Base-by-base conservation (phyloP, 2,329 filamentous ascomycete species). In the Botrytis sinoallii region DNA sequence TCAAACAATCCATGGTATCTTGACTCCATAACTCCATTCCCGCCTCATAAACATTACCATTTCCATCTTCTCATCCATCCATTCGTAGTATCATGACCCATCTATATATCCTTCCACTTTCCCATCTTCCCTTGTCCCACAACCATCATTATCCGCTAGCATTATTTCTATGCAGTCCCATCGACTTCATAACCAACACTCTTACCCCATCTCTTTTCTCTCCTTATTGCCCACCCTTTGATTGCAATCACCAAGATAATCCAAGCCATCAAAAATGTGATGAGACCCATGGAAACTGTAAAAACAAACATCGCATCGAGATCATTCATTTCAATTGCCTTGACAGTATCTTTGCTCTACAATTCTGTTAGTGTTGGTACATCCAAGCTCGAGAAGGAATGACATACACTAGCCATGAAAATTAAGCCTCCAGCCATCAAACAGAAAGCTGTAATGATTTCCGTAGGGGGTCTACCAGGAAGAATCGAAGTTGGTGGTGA, bases 251-350 rank as follows among this genome's bases (percentile, higher is more conserved):
- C 85, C 42, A 94, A 80, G 32, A 97, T 88, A 71, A 92, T 88
- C 90, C 93, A 97, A 0, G 94, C 91, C 92, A 98, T 95, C 70
- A 97, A 83, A 69, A 97, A 86, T 2, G 91, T 92, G 1, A 94
- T 93, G 10, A 97, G 81, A 3, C 95, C 95, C 88, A 97, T 92
- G 16, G 90, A 92, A 48, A 97, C 88, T 0, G 94, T 97, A 83
- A 97, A 97, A 75, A 94, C 89, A 82, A 97, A 96, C 94, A 97
- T 98, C 76, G 93, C 93, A 80, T 97, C 93, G 25, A 97, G 84
- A 6, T 90, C 83, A 80, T 95, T 91, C 73, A 88, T 87, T 74
- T 95, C 91, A 85, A 97, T 93, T n/a, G 90, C 89, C 16, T 86
- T 82, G 40, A 98, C 88, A 0, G 92, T 92, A 80, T 97, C 94